These are phyloP conservation scores for Ganoderma meredithae DNA, from an alignment of 1,284 basidiomycete species.

Conservation along the genomic window DNA sequence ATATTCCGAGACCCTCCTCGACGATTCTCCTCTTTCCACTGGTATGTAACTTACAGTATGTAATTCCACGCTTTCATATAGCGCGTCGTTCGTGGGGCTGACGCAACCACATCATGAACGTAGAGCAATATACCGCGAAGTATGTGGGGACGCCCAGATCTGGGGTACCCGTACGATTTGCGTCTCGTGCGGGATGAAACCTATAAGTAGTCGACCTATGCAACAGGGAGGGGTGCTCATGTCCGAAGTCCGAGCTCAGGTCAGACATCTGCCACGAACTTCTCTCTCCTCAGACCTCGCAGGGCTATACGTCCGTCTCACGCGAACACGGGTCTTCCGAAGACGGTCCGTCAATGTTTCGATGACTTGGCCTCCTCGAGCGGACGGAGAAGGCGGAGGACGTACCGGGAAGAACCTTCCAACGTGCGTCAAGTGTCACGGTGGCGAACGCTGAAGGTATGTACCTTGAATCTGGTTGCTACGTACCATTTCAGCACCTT, in stretches of 20 bases:
- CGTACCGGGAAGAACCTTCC: neutral
- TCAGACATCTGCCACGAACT: constrained; percentile 7
- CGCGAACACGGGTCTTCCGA: too few species aligned
- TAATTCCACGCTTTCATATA: too few species aligned
- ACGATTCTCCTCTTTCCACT: too few species aligned
- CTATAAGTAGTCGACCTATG: constrained; percentile 13
- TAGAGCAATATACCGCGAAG: constrained; percentile 11
- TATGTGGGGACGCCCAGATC: neutral
- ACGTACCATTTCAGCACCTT: neutral
- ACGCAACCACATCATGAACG: too few species aligned
- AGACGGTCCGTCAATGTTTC: neutral
- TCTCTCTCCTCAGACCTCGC: constrained; percentile 13
- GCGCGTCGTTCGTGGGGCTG: too few species aligned
- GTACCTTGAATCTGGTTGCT: neutral
- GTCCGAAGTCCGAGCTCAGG: too few species aligned
- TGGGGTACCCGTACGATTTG: constrained; percentile 9
- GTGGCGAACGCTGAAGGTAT: constrained; percentile 12
- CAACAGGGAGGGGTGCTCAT: constrained; percentile 9
- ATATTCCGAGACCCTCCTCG: too few species aligned
- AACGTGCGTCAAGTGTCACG: constrained; percentile 9
- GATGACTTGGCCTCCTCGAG: neutral
- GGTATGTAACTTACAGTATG: too few species aligned
- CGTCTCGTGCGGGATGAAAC: constrained; percentile 9
- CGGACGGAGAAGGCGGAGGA: neutral
- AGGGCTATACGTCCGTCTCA: constrained; percentile 6